A percentile compares a stretch with the other conserved stretches of the same genome.
These are phyloP conservation scores for Serendipita indica DNA, from an alignment of 768 basidiomycete species.

Conservation along the genomic window DNA sequence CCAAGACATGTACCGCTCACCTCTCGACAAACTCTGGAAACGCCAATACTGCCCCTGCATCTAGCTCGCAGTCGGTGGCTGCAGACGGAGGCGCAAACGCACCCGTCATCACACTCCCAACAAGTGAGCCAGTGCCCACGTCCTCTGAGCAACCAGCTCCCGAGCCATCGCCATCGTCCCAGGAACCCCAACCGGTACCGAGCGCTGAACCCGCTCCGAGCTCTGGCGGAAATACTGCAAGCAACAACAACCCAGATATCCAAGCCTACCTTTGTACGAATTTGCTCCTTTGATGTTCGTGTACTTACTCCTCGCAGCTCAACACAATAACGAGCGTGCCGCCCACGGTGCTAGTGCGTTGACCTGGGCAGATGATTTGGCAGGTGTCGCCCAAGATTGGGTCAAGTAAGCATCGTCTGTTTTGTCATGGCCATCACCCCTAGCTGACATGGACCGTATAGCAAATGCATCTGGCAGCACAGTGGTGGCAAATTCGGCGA, in stretches of 20 bases:
- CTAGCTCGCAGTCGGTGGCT: too few species aligned
- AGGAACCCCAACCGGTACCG: neutral
- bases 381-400: slow-evolving; percentile 35
- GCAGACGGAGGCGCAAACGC: too few species aligned
- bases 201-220: neutral
- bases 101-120: too few species aligned
- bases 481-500: slow-evolving; percentile 35
- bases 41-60: too few species aligned
- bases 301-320: slow-evolving; percentile 6
- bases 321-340: slow-evolving; percentile 36
- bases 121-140: too few species aligned
- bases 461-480: slow-evolving; percentile 25
- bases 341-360: slow-evolving; percentile 30
- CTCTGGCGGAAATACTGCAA: neutral
- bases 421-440: neutral
- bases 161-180: neutral
- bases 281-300: neutral
- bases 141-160: neutral
- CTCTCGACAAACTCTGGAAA: too few species aligned
- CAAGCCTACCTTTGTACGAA: neutral
- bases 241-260: neutral
- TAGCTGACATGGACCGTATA: neutral
- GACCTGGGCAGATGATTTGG: slow-evolving; percentile 35
- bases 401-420: slow-evolving; percentile 28
- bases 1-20: too few species aligned